These are phyloP conservation scores for Metschnikowia aberdeeniae DNA, from an alignment of 805 yeast genomes.

Conservation along the genomic window DNA sequence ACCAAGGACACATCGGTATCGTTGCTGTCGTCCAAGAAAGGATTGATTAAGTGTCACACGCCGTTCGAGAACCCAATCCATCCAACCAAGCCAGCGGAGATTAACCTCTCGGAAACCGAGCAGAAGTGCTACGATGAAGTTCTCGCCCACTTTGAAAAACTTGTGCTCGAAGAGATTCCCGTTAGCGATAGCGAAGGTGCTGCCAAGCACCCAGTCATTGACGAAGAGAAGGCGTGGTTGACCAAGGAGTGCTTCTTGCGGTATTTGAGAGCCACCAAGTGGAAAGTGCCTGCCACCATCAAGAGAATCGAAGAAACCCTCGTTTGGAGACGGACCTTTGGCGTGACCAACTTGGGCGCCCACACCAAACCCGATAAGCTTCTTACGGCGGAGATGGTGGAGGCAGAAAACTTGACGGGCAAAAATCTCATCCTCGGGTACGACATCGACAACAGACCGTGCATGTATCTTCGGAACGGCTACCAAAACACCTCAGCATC, in stretches of 20 bases:
- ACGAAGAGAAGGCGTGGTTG: conserved; percentile 41
- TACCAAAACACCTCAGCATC: conserved; percentile 53
- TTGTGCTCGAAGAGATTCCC: conserved; percentile 25
- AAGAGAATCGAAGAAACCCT: conserved; percentile 44
- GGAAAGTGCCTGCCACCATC: conserved; percentile 43
- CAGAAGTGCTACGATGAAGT: conserved; percentile 29
- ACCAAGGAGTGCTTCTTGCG: conserved; percentile 51
- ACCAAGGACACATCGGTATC: conserved; percentile 14
- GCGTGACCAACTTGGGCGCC: conserved; percentile 32
- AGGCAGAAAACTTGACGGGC: conserved; percentile 49
- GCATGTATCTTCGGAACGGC: conserved; percentile 50
- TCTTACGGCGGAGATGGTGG: conserved; percentile 40
- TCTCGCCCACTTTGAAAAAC: conserved; percentile 27
- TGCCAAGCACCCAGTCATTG: conserved; percentile 24
- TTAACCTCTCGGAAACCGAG: conserved; percentile 28
- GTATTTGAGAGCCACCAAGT: conserved; percentile 49
- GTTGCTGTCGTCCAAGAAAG: conserved; percentile 15
- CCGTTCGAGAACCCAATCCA: conserved; percentile 40
- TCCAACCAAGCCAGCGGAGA: conserved; percentile 29
- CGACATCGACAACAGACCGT: conserved; percentile 51
- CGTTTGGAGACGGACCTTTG: conserved; percentile 55
- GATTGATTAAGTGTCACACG: conserved; percentile 30
- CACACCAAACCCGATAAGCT: conserved; percentile 26
- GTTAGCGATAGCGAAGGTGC: conserved; percentile 25
- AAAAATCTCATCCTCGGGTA: conserved; percentile 52